A percentile compares a stretch with the other conserved stretches of the same genome.
phyloP scores from a whole-genome alignment of 2,329 filamentous ascomycete genomes.

The Pyrenophora teres region DNA sequence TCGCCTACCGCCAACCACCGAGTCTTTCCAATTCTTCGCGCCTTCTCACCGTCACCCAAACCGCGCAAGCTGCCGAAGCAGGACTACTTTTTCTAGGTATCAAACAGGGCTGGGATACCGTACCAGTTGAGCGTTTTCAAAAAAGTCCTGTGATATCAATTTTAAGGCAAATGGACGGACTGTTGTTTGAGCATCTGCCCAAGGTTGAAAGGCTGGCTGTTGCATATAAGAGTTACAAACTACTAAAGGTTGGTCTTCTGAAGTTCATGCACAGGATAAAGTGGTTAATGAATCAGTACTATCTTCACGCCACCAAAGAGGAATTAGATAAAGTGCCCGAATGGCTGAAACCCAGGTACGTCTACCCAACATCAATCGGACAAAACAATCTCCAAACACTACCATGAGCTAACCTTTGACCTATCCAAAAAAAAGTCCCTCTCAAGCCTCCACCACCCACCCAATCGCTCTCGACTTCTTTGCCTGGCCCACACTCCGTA shows the following conservation, averaged over 20 bases:
- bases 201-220: constrained; percentile 33
- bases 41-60: background rate
- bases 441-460: constrained; percentile 33
- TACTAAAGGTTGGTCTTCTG: constrained; percentile 28
- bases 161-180: constrained; percentile 36
- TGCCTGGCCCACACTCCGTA: constrained; percentile 40
- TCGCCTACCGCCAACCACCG: constrained; percentile 14
- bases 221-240: constrained; percentile 42
- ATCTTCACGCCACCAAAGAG: constrained; percentile 34
- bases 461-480: constrained; percentile 43
- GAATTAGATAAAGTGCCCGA: constrained; percentile 33
- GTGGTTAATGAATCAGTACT: constrained; percentile 27
- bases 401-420: too few species aligned
- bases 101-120: constrained; percentile 33
- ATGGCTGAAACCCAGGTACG: constrained; percentile 36
- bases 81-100: constrained; percentile 38
- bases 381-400: too few species aligned
- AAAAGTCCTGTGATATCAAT: constrained; percentile 35
- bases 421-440: constrained; percentile 23
- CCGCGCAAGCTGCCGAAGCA: constrained; percentile 24
- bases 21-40: background rate
- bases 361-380: background rate
- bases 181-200: constrained; percentile 33
- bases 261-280: background rate
- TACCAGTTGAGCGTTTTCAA: constrained; percentile 34